Percentiles rank a stretch among this genome's conserved stretches.
Evolutionary conservation across 129 eudicot genomes (phyloP).

Genomic region (Chrysanthemum lavandulifolium): DNA sequence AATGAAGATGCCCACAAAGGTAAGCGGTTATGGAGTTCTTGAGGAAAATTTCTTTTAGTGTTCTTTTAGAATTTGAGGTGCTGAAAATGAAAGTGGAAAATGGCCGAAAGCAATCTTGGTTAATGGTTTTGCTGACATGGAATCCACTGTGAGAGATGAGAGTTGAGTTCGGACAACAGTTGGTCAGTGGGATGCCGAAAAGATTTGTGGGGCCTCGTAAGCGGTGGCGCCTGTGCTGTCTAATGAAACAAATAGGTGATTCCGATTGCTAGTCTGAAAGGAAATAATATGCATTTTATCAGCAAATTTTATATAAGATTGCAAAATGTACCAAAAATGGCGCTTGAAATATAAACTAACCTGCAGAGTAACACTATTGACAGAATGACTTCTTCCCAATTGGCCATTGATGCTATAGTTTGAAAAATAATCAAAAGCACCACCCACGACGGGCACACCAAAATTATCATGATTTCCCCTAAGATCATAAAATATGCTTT

Average conservation of each 20-base stretch:
- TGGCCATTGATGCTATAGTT: conserved; percentile 67
- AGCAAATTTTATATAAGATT: not conserved
- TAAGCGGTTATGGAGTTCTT: conserved; percentile 66
- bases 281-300: not conserved
- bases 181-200: conserved; percentile 86
- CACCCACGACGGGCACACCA: conserved; percentile 65
- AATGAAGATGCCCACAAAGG: conserved; percentile 90
- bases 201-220: conserved; percentile 95
- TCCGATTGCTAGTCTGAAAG: conserved; percentile 63
- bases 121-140: conserved; percentile 40
- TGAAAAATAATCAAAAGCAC: conserved; percentile 64
- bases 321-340: conserved; percentile 13
- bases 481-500: conserved; percentile 72
- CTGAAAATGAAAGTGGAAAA: conserved; percentile 89
- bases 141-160: conserved; percentile 77
- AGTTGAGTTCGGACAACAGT: conserved; percentile 54
- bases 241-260: conserved; percentile 73
- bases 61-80: conserved; percentile 62
- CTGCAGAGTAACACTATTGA: conserved; percentile 79
- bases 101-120: conserved; percentile 83
- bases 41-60: conserved; percentile 59
- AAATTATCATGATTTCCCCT: conserved; percentile 95
- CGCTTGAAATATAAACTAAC: conserved; percentile 35
- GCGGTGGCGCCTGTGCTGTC: conserved; percentile 70
- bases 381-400: conserved; percentile 60